Evolutionary conservation across 2,329 filamentous ascomycete species (phyloP), one percentile per base, ranked within the genome.

Genomic region (Botryotinia convoluta): DNA sequence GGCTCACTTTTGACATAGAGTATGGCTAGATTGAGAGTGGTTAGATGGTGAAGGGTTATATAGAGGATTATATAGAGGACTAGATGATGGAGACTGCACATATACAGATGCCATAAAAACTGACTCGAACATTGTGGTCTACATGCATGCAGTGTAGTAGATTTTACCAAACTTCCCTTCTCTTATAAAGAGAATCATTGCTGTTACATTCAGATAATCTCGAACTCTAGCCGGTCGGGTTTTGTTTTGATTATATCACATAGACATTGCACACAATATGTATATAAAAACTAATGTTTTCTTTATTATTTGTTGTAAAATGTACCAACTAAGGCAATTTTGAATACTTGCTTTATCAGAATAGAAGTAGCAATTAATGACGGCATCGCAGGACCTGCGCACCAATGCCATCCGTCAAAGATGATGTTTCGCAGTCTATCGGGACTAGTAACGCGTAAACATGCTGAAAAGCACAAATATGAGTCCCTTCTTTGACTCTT

Each of bases 351-450:
- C 75, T 73, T 62, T 73, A 75, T 69, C 57, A 39, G 35, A 62
- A 62, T 54, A 61, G 76, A 75, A 35, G 65, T 77, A 76, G 73
- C 76, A 79, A 82, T 84, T 84, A 84, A 67, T 77, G 81, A 83
- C 82, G 81, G 81, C 82, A 82, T 80, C 78, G 80, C 81, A 80
- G 48, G 82, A 81, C 82, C 81, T 81, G 83, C 82, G 81, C 81
- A 81, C 63, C 80, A 82, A 68, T 83, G 81, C 81, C 81, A 82
- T 82, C 63, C 81, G 80, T 79, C 78, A 72, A 78, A 78, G 64
- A 74, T 51, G 67, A 59, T 51, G 69, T 57, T 62, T 54, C 78
- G 79, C 80, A 80, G 78, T 81, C 79, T 80, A 81, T 79, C 76
- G 78, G 70, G 72, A 75, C 51, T 48, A 68, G 76, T 73, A 72